phyloP scores from a whole-genome alignment of 768 basidiomycete genomes.

The Suillus bovinus region DNA sequence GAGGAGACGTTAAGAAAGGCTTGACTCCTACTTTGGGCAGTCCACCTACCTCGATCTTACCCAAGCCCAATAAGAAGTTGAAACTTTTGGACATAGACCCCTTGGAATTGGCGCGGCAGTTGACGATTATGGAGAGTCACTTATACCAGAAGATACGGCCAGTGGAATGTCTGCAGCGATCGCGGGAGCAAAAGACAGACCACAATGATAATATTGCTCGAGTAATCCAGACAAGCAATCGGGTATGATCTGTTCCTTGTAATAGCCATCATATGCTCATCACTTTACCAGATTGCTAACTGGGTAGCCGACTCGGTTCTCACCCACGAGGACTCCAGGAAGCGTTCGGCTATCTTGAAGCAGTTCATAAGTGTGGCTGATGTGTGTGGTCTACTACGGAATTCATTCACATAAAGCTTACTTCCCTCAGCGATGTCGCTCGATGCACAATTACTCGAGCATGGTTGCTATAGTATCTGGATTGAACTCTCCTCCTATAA shows the following conservation, averaged over 20 bases:
- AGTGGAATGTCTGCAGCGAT: conserved; percentile 86
- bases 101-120: conserved; percentile 86
- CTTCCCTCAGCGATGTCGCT: conserved; percentile 75
- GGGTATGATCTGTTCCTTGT: conserved; percentile 44
- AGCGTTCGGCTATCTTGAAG: conserved; percentile 80
- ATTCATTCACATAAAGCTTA: conserved; percentile 10
- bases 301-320: conserved; percentile 92
- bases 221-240: conserved; percentile 87
- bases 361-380: conserved; percentile 92
- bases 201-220: conserved; percentile 81
- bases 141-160: conserved; percentile 88
- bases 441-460: conserved; percentile 92
- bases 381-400: conserved; percentile 46
- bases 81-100: conserved; percentile 87
- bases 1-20: conserved; percentile 59
- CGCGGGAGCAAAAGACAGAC: conserved; percentile 73
- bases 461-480: conserved; percentile 97
- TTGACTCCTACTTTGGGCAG: conserved; percentile 52
- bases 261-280: conserved; percentile 7
- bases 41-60: conserved; percentile 76
- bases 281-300: conserved; percentile 68
- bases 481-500: conserved; percentile 90
- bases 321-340: conserved; percentile 76
- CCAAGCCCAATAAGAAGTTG: conserved; percentile 68
- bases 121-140: conserved; percentile 88